A percentile compares a stretch with the other conserved stretches of the same genome.
Evolutionary conservation across 768 basidiomycete species (phyloP).

Genomic region (Boletus patriciae): DNA sequence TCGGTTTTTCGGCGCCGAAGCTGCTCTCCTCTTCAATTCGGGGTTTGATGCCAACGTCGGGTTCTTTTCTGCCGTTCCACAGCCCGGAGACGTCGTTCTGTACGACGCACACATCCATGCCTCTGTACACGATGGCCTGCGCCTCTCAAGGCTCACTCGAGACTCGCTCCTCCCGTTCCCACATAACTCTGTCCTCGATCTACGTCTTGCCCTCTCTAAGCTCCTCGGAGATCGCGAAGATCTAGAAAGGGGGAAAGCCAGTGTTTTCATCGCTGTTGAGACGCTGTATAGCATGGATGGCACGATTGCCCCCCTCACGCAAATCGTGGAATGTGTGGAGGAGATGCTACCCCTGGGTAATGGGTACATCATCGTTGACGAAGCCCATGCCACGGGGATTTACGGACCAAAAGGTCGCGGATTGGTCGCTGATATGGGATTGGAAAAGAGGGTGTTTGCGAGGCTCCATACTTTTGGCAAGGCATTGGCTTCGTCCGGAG

Average conservation of each 20-base stretch:
- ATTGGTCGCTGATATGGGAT: slow-evolving; percentile 64
- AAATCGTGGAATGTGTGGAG: slow-evolving; percentile 65
- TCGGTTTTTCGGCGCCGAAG: slow-evolving; percentile 57
- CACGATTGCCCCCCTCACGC: slow-evolving; percentile 72
- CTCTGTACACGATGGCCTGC: slow-evolving; percentile 86
- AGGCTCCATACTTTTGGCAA: slow-evolving; percentile 94
- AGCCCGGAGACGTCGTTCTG: slow-evolving; percentile 71
- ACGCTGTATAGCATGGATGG: slow-evolving; percentile 96
- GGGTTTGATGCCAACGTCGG: slow-evolving; percentile 93
- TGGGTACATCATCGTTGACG: slow-evolving; percentile 80
- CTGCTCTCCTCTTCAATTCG: slow-evolving; percentile 85
- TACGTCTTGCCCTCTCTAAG: slow-evolving; percentile 46
- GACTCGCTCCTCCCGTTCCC: slow-evolving; percentile 50
- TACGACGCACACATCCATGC: slow-evolving; percentile 91
- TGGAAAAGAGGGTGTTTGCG: slow-evolving; percentile 71
- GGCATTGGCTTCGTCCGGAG: slow-evolving; percentile 80
- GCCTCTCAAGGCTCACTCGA: slow-evolving; percentile 51
- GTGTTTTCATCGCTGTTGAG: slow-evolving; percentile 83
- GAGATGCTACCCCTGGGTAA: slow-evolving; percentile 60
- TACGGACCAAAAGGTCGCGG: slow-evolving; percentile 81
- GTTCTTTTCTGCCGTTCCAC: slow-evolving; percentile 80
- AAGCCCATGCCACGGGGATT: slow-evolving; percentile 91
- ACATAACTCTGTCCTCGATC: slow-evolving; percentile 65
- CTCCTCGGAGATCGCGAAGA: slow-evolving; percentile 40
- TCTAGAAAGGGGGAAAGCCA: slow-evolving; percentile 41